Conservation (phyloP, 192 early-diverging fungal species). For the Linnemannia elongata region DNA sequence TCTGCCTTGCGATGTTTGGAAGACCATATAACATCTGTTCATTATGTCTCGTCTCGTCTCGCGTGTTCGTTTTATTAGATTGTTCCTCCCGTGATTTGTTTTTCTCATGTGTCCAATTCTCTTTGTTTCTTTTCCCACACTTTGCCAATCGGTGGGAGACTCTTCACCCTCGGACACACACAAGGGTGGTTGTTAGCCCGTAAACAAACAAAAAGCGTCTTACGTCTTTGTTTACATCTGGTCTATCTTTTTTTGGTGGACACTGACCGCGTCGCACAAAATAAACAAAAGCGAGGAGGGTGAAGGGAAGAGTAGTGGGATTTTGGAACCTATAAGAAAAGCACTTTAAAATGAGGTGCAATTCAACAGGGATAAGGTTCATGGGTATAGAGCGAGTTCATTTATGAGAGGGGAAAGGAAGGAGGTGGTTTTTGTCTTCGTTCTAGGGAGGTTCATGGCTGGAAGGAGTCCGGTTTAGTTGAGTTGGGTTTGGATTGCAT, state of each 20-base stretch:
- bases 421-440: background rate
- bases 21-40: background rate
- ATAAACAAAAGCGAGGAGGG: background rate
- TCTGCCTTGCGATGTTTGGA: no score
- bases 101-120: background rate
- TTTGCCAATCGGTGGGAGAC: background rate
- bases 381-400: background rate
- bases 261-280: conserved; percentile 17
- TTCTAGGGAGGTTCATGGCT: background rate
- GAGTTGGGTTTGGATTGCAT: background rate
- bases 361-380: background rate
- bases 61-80: background rate
- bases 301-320: no score
- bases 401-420: background rate
- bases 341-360: background rate
- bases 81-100: background rate
- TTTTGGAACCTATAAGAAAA: background rate
- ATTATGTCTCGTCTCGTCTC: background rate
- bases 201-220: background rate
- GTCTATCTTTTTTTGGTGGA: background rate
- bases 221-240: background rate
- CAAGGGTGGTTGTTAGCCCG: background rate
- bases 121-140: background rate
- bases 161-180: background rate
- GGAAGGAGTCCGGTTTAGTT: background rate